A percentile compares a stretch with the other conserved stretches of the same genome.
Conservation (phyloP, 1,284 basidiomycete species). For the Microbotryum intermedium region DNA sequence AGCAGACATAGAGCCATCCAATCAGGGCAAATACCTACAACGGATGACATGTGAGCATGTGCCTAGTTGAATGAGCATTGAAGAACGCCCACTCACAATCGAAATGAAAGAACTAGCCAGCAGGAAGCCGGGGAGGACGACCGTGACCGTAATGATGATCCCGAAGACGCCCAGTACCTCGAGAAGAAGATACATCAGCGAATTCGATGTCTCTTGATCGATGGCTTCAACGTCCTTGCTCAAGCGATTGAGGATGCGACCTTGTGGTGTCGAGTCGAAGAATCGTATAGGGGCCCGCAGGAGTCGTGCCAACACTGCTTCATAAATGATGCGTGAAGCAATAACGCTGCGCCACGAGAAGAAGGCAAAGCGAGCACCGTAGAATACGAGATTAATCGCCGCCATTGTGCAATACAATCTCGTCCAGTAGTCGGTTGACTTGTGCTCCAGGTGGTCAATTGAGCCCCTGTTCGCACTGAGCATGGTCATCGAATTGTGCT, state of each 20-base stretch:
- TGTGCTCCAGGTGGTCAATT: too few relatives aligned
- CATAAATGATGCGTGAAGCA: constrained; percentile 26
- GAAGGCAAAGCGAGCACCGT: constrained; percentile 18
- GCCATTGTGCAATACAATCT: constrained; percentile 24
- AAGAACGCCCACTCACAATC: constrained; percentile 16
- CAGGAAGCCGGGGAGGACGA: constrained; percentile 38
- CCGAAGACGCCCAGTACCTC: constrained; percentile 24
- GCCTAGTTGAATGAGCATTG: background rate
- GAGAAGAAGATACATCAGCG: constrained; percentile 9
- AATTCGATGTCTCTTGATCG: constrained; percentile 42
- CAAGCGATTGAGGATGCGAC: constrained; percentile 47
- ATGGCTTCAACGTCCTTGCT: constrained; percentile 41
- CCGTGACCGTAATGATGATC: constrained; percentile 32
- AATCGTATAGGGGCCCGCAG: constrained; percentile 30
- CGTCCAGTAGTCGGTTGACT: constrained; percentile 28
- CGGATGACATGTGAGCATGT: background rate
- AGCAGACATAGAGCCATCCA: constrained; percentile 44
- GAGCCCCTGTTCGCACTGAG: too few relatives aligned
- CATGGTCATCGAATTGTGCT: too few relatives aligned
- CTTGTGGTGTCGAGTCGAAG: constrained; percentile 37
- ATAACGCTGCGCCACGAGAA: constrained; percentile 24
- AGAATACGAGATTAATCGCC: constrained; percentile 15
- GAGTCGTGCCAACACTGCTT: constrained; percentile 20
- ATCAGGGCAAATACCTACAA: constrained; percentile 31
- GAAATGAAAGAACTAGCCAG: constrained; percentile 41